Conservation (phyloP, 2,329 filamentous ascomycete species). For the Pseudogymnoascus sp. region DNA sequence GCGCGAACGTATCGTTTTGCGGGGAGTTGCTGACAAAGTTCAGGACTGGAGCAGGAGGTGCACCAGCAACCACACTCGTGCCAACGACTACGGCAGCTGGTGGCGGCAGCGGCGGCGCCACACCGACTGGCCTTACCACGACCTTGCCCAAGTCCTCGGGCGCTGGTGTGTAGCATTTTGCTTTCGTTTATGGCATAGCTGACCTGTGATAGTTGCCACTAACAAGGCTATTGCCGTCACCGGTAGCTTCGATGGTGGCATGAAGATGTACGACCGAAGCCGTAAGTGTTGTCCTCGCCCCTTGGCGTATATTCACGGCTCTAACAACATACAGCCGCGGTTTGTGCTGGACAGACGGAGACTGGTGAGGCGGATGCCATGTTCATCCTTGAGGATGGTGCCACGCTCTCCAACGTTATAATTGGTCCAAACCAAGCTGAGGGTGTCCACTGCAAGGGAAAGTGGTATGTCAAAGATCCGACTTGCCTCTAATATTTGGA, state of each 20-base stretch:
- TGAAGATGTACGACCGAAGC: conserved; percentile 37
- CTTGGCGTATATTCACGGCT: neutral
- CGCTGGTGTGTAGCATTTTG: neutral
- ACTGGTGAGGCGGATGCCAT: conserved; percentile 34
- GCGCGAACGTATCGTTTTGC: neutral
- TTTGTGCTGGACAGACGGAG: conserved; percentile 10
- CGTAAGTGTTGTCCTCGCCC: neutral
- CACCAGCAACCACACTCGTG: neutral
- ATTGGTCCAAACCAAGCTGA: conserved; percentile 45
- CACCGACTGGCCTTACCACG: neutral
- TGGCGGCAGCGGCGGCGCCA: neutral
- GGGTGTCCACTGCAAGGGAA: conserved; percentile 45
- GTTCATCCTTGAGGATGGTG: conserved; percentile 46
- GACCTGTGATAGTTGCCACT: conserved; percentile 18
- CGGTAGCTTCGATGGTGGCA: conserved; percentile 40
- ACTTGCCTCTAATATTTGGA: neutral
- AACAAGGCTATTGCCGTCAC: conserved; percentile 37
- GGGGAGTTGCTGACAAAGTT: neutral
- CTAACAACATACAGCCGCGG: neutral
- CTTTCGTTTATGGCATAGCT: neutral
- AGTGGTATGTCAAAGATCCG: conserved; percentile 26
- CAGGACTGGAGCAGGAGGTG: neutral
- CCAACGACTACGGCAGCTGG: neutral
- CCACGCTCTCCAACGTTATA: conserved; percentile 46
- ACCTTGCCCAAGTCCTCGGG: neutral